phyloP scores from a whole-genome alignment of 495 filamentous ascomycete species.

The Podospora pseudoanserina region DNA sequence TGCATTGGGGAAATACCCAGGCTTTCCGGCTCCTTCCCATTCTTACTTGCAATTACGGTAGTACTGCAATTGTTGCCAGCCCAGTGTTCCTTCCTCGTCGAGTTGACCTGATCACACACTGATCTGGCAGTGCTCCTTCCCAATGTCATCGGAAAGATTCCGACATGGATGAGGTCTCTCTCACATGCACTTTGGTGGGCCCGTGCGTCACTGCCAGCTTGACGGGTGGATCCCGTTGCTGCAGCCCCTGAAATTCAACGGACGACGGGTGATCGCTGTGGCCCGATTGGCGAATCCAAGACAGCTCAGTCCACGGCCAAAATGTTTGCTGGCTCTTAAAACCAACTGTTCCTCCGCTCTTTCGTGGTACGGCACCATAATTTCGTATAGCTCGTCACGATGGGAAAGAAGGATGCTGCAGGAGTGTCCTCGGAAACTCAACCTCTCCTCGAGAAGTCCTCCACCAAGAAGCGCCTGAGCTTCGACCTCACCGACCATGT shows the following conservation, averaged over 20 bases:
- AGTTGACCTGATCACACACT: not conserved
- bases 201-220: not conserved
- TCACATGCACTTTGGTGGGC: not conserved
- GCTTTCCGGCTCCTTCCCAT: not conserved
- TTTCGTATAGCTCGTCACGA: constrained; percentile 1
- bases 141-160: constrained; percentile 2
- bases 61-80: not conserved
- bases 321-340: not conserved
- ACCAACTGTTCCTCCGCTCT: not conserved
- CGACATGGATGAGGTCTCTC: not conserved
- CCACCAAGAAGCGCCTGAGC: constrained; percentile 35
- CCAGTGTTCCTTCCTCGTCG: not conserved
- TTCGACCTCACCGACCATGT: constrained; percentile 24
- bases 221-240: not conserved
- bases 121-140: not conserved
- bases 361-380: not conserved
- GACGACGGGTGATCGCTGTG: not conserved
- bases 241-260: constrained; percentile 1
- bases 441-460: constrained; percentile 22
- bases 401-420: constrained; percentile 23
- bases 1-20: not conserved
- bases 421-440: constrained; percentile 7
- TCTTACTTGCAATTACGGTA: not conserved
- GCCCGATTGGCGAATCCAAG: constrained; percentile 7
- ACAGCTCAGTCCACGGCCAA: not conserved